Evolutionary conservation across 2,329 filamentous ascomycete species (phyloP).

Genomic region (Aspergillus persii): DNA sequence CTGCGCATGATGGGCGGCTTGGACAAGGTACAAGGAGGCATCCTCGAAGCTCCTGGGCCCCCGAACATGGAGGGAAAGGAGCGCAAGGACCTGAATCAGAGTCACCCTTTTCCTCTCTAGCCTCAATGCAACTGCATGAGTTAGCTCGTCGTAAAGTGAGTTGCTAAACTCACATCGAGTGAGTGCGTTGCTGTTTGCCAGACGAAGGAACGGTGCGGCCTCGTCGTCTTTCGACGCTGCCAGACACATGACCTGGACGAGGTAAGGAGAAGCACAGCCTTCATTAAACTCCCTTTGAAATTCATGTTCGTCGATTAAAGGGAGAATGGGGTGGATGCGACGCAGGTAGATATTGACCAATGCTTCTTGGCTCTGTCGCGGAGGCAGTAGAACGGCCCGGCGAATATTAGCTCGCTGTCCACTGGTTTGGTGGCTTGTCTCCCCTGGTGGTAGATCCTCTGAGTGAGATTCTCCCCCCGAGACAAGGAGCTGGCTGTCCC

Average conservation of each 20-base stretch:
- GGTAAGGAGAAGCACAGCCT: conserved; percentile 19
- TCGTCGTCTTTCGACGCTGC: conserved; percentile 30
- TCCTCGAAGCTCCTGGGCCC: conserved; percentile 32
- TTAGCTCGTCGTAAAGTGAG: conserved; percentile 21
- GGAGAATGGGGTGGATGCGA: conserved; percentile 30
- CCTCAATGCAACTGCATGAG: conserved; percentile 24
- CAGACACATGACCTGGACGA: conserved; percentile 32
- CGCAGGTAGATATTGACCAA: conserved; percentile 31
- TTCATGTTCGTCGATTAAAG: conserved; percentile 27
- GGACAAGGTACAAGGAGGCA: conserved; percentile 26
- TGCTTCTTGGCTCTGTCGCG: conserved; percentile 18
- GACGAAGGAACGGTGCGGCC: conserved; percentile 21
- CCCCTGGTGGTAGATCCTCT: background rate
- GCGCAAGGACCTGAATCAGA: conserved; percentile 29
- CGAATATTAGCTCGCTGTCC: background rate
- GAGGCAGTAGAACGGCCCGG: conserved; percentile 7
- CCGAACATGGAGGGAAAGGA: conserved; percentile 33
- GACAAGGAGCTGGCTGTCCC: conserved; percentile 3
- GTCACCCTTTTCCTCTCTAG: conserved; percentile 17
- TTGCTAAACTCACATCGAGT: conserved; percentile 10
- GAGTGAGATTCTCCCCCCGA: background rate
- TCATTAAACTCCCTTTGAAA: conserved; percentile 21
- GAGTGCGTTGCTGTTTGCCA: conserved; percentile 11
- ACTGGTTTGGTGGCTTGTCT: background rate
- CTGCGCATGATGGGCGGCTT: conserved; percentile 33